phyloP scores from a whole-genome alignment of 176 grass and related monocot species.

The Hyparrhenia diplandra region DNA sequence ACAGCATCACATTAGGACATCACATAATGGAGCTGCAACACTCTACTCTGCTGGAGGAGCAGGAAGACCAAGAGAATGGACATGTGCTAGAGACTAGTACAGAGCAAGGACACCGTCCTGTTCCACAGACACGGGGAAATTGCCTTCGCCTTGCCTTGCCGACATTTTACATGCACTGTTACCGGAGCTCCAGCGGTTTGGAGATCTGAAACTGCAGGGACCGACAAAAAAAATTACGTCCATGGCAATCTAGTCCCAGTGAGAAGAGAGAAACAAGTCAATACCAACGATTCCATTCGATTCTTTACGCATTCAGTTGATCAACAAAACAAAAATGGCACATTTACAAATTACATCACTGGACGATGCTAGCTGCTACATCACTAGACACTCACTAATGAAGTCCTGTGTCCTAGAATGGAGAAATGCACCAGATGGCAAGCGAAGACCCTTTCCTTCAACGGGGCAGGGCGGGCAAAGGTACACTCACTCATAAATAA shows the following conservation, averaged over 20 bases:
- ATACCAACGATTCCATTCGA: background rate
- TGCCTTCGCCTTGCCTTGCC: too few species aligned
- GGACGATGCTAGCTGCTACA: too few species aligned
- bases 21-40: background rate
- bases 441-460: background rate
- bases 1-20: background rate
- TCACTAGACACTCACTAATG: too few species aligned
- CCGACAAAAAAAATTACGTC: too few species aligned
- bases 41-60: background rate
- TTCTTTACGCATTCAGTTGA: background rate
- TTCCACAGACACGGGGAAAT: background rate
- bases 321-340: slow-evolving; percentile 23
- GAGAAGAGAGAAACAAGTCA: background rate
- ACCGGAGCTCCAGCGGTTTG: too few species aligned
- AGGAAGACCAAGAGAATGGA: background rate
- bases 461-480: background rate
- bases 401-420: background rate
- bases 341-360: slow-evolving; percentile 36
- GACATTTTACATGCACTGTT: background rate
- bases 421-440: background rate
- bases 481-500: background rate
- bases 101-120: background rate
- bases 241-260: too few species aligned
- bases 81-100: background rate
- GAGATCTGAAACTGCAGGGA: too few species aligned